Evolutionary conservation across 257 asterid genomes (phyloP).

Genomic region (Datura wrightii): DNA sequence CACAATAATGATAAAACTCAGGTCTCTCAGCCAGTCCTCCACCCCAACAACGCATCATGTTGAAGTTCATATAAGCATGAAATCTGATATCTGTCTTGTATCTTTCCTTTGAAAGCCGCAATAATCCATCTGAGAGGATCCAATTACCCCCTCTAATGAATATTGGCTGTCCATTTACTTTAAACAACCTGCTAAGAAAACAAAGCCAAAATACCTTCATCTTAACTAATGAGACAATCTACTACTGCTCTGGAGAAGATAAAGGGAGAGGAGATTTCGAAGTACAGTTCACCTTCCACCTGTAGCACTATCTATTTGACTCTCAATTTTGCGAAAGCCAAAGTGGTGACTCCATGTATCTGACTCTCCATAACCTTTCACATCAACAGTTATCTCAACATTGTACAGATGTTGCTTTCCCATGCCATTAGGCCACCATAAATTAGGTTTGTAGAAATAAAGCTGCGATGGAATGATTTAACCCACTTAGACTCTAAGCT

Average conservation of each 20-base stretch:
- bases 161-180: slow-evolving; percentile 88
- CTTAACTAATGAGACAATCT: slow-evolving; percentile 2
- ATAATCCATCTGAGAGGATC: slow-evolving; percentile 95
- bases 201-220: background rate
- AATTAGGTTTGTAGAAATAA: slow-evolving; percentile 82
- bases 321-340: slow-evolving; percentile 95
- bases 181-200: slow-evolving; percentile 68
- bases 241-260: slow-evolving; percentile 6
- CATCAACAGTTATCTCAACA: slow-evolving; percentile 77
- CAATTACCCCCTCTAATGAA: slow-evolving; percentile 99
- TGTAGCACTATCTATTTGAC: slow-evolving; percentile 70
- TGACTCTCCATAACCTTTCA: slow-evolving; percentile 77
- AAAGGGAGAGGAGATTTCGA: background rate
- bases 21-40: slow-evolving; percentile 99
- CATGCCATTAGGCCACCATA: slow-evolving; percentile 99
- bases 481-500: slow-evolving; percentile 20
- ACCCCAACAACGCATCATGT: slow-evolving; percentile 99
- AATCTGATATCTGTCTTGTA: slow-evolving; percentile 85
- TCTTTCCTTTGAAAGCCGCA: slow-evolving; percentile 83
- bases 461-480: slow-evolving; percentile 54
- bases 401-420: slow-evolving; percentile 88
- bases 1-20: slow-evolving; percentile 91
- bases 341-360: slow-evolving; percentile 84
- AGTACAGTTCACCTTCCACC: slow-evolving; percentile 81
- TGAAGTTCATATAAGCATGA: slow-evolving; percentile 98